A percentile compares a stretch with the other conserved stretches of the same genome.
These are phyloP conservation scores for Penicillium thymicola DNA, from an alignment of 2,329 filamentous ascomycete species.

Conservation along the genomic window DNA sequence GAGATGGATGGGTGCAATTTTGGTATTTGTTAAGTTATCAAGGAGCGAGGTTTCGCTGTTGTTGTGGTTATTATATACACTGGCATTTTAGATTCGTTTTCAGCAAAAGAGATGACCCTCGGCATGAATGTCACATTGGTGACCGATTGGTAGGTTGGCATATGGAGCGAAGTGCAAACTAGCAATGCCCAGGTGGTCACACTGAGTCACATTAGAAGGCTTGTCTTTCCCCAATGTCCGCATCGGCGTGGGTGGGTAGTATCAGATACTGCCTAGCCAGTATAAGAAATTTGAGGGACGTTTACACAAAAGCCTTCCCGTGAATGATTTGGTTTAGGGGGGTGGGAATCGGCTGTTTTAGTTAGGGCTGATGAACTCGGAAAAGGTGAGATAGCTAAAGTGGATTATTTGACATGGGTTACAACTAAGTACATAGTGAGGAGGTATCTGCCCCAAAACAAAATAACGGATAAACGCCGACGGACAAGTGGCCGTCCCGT, in stretches of 20 bases:
- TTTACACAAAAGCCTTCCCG: not conserved
- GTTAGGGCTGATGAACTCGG: not conserved
- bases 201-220: slow-evolving; percentile 14
- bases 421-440: slow-evolving; percentile 31
- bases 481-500: slow-evolving; percentile 5
- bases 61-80: not conserved
- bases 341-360: not conserved
- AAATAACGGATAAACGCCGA: slow-evolving; percentile 14
- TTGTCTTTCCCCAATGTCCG: not conserved
- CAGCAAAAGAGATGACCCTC: not conserved
- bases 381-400: not conserved
- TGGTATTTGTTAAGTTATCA: not conserved
- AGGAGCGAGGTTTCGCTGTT: not conserved
- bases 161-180: not conserved
- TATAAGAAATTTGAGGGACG: not conserved
- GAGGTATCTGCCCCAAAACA: slow-evolving; percentile 33
- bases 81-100: not conserved
- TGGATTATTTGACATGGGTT: slow-evolving; percentile 24
- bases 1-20: not conserved
- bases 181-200: slow-evolving; percentile 2
- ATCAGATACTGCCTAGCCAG: not conserved
- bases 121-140: slow-evolving; percentile 8
- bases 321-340: not conserved
- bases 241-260: not conserved
- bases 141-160: not conserved